Conservation (phyloP, 805 yeast genomes). For the Teunomyces cretensis region DNA sequence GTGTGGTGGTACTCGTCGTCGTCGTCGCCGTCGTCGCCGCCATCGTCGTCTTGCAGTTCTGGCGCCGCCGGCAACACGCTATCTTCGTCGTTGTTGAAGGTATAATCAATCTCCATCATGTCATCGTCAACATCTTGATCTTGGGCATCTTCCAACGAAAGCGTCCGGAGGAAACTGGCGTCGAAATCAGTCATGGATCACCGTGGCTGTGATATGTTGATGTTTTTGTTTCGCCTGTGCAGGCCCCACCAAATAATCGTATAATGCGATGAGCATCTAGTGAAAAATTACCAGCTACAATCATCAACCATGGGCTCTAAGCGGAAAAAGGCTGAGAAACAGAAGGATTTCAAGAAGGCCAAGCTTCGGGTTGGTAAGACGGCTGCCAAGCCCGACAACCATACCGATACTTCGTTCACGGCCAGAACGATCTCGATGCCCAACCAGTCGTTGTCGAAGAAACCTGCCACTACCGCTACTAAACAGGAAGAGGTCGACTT, state of each 20-base stretch:
- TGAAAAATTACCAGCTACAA: not conserved
- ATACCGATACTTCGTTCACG: conserved; percentile 82
- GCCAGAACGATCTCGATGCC: conserved; percentile 59
- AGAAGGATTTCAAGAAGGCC: conserved; percentile 71
- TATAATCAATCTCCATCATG: conserved; percentile 18
- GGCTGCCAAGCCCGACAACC: conserved; percentile 65
- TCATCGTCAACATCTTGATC: conserved; percentile 12
- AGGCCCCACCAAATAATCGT: not conserved
- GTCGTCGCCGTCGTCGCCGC: conserved; percentile 1
- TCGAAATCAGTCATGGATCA: conserved; percentile 17
- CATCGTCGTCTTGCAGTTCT: not conserved
- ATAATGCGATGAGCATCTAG: not conserved
- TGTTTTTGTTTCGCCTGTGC: not conserved
- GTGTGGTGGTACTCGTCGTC: conserved; percentile 3
- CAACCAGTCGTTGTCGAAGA: conserved; percentile 36
- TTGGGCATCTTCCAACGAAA: conserved; percentile 22
- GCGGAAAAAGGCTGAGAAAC: conserved; percentile 61
- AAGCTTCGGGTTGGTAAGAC: conserved; percentile 89
- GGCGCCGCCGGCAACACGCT: not conserved
- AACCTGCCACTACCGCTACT: conserved; percentile 8
- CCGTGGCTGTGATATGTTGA: not conserved
- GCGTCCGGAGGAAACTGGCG: conserved; percentile 21
- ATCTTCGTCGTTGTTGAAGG: not conserved
- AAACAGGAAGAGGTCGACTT: conserved; percentile 44
- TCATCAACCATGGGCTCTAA: conserved; percentile 30